These are phyloP conservation scores for Diaporthe helianthi DNA, from an alignment of 2,329 filamentous ascomycete genomes.

Conservation along the genomic window DNA sequence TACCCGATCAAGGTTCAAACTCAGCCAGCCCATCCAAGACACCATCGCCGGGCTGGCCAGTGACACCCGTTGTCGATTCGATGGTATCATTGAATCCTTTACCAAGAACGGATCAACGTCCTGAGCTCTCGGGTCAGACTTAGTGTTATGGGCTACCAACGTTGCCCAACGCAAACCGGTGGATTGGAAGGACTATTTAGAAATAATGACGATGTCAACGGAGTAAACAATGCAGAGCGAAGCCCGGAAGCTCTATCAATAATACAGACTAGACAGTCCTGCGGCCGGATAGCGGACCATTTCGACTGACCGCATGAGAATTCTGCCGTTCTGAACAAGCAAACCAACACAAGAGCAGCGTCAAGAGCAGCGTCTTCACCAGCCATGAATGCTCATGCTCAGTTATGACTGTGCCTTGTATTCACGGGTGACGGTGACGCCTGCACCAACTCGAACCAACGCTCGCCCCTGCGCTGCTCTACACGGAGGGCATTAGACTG, in stretches of 20 bases:
- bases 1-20: no score
- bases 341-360: background rate
- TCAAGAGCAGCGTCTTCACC: background rate
- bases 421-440: background rate
- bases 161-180: background rate
- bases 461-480: background rate
- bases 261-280: background rate
- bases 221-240: background rate
- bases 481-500: background rate
- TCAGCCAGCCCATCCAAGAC: background rate
- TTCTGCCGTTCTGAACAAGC: background rate
- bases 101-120: background rate
- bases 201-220: background rate
- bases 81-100: background rate
- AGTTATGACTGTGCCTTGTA: background rate
- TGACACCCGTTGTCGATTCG: background rate
- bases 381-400: background rate
- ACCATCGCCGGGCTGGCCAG: background rate
- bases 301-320: background rate
- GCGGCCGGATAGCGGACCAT: background rate
- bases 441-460: background rate
- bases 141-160: background rate
- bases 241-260: background rate
- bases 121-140: no score
- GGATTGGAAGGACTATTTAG: slow-evolving; percentile 1